A percentile compares a stretch with the other conserved stretches of the same genome.
phyloP scores from a whole-genome alignment of 805 yeast species.

The Komagataella pseudopastoris region DNA sequence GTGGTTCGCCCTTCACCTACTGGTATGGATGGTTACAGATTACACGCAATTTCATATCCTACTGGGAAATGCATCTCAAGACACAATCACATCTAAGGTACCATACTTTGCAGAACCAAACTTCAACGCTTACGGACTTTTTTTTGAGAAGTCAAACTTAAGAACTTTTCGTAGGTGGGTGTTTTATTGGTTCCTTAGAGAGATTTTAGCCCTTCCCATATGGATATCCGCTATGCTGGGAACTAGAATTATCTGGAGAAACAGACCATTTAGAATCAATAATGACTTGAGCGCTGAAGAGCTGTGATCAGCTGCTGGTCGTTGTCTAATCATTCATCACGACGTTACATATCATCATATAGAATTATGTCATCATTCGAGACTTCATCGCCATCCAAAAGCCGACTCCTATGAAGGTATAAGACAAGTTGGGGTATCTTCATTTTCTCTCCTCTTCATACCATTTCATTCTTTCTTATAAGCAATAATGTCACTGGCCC shows the following conservation, averaged over 20 bases:
- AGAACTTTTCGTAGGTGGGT: constrained; percentile 11
- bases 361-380: background rate
- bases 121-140: constrained; percentile 1
- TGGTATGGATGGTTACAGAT: constrained; percentile 55
- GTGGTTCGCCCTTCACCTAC: constrained; percentile 38
- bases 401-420: background rate
- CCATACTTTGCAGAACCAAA: constrained; percentile 9
- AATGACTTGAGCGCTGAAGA: constrained; percentile 72
- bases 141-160: background rate
- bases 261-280: constrained; percentile 58
- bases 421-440: background rate
- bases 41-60: constrained; percentile 40
- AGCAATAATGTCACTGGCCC: constrained; percentile 1
- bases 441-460: background rate
- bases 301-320: constrained; percentile 8
- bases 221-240: constrained; percentile 79
- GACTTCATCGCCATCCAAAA: background rate
- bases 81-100: background rate
- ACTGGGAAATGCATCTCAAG: constrained; percentile 10
- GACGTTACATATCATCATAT: too few relatives aligned
- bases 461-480: background rate
- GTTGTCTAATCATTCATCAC: too few relatives aligned
- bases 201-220: constrained; percentile 64
- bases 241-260: constrained; percentile 66
- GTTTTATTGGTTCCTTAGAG: constrained; percentile 55